phyloP scores from a whole-genome alignment of 495 filamentous ascomycete species.

The Talaromyces wortmannii region DNA sequence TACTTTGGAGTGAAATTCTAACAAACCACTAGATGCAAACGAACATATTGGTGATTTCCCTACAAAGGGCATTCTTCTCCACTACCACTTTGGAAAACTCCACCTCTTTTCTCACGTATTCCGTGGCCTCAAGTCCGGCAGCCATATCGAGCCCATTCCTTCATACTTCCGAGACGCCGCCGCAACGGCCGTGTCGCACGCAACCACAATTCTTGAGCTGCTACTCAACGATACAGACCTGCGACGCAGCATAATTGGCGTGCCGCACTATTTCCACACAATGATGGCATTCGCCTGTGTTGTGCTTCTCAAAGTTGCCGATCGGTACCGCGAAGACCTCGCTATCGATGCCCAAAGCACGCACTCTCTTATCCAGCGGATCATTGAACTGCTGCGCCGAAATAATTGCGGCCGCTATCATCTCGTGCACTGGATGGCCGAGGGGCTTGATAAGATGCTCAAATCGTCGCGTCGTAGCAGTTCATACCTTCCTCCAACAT shows the following conservation, averaged over 20 bases:
- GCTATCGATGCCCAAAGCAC: constrained; percentile 10
- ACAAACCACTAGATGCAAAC: neutral
- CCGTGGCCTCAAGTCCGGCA: constrained; percentile 21
- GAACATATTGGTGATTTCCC: constrained; percentile 34
- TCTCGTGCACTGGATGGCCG: constrained; percentile 17
- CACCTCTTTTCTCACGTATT: constrained; percentile 38
- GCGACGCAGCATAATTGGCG: constrained; percentile 27
- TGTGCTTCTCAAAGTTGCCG: constrained; percentile 33
- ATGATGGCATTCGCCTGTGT: constrained; percentile 42
- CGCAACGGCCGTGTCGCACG: constrained; percentile 28
- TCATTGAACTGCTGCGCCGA: constrained; percentile 11
- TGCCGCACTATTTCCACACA: constrained; percentile 39
- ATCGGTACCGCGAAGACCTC: constrained; percentile 12
- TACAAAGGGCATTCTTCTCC: constrained; percentile 29
- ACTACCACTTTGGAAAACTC: constrained; percentile 39
- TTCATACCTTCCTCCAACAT: neutral
- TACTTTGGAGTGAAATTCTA: neutral
- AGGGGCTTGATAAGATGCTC: constrained; percentile 13
- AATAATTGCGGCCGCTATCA: constrained; percentile 15
- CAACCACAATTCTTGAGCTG: constrained; percentile 30
- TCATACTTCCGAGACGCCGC: constrained; percentile 27
- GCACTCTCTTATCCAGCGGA: constrained; percentile 9
- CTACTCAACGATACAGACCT: constrained; percentile 32
- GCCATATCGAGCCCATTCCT: constrained; percentile 21
- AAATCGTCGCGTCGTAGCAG: neutral